Base-by-base conservation (phyloP, 2,329 filamentous ascomycete genomes). In the Fusarium chuoi region DNA sequence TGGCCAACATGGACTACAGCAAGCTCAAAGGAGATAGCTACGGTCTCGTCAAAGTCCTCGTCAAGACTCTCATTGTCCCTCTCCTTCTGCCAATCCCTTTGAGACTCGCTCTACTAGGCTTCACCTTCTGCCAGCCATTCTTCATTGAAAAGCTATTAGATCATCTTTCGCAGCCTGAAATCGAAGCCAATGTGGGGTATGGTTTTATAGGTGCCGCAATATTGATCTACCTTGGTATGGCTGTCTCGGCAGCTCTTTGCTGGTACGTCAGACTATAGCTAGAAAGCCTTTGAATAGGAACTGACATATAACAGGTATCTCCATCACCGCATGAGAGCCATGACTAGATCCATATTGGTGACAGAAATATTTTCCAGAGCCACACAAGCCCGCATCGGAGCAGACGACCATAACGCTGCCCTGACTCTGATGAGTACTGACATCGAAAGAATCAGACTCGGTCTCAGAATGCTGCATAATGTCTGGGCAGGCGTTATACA, bases 1-100 rank as follows among this genome's bases (percentile, higher is more conserved):
- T 66, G 13, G 9, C 81, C n/a, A 79, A 82, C 41, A 69, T 30
- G 15, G 28, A 49, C 11, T 33, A 49, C 22, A 49, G 28, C 22
- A 49, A 49, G 24, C 46, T 49, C 22, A 33, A 33, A 49, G 46
- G 46, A 49, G 46, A 49, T 13, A 49, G 15, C 28, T 49, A 49
- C 2, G 46, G 46, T 7, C 46, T 49, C 46, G 46, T 49, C 11
- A 49, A 33, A n/a, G 28, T 49, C 46, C 46, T 49, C 46, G 28
- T 13, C 15, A 49, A 49, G 28, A 49, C 46, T 14, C 46, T 49
- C 5, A 33, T 49, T 18, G 22, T 49, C 22, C 28, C 46, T n/a
- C 46, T 33, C 15, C 46, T 49, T 18, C 22, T 49, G 0, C 46
- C 28, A 49, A 49, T 49, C 2, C 46, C 28, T 33, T 33, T 49